phyloP scores from a whole-genome alignment of 495 filamentous ascomycete genomes.

The Pyronema domesticum region DNA sequence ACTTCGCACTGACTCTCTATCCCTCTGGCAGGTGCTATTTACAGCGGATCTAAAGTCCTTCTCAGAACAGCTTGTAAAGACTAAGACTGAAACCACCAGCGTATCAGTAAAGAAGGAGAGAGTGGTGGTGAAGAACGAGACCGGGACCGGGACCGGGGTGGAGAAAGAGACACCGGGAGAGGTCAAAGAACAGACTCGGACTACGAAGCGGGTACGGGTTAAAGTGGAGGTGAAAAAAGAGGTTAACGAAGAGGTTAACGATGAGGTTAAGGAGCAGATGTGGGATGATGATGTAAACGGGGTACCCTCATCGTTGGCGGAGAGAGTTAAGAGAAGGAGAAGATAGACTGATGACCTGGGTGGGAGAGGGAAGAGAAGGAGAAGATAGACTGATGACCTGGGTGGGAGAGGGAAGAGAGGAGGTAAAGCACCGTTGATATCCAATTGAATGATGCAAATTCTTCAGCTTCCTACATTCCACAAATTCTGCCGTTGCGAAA shows the following conservation, averaged over 20 bases:
- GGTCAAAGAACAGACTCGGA: background rate
- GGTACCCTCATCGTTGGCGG: conserved; percentile 7
- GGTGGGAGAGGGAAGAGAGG: no score
- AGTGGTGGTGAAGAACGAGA: background rate
- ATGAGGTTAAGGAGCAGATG: background rate
- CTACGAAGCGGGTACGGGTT: background rate
- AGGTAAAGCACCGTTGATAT: no score
- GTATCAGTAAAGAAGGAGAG: background rate
- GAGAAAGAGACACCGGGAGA: no score
- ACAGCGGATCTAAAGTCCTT: conserved; percentile 84
- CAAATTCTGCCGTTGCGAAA: no score
- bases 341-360: conserved; percentile 2
- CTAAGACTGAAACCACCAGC: background rate
- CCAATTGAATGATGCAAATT: no score
- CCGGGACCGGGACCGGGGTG: background rate
- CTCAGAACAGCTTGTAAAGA: conserved; percentile 40
- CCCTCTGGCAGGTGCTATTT: conserved; percentile 44
- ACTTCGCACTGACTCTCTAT: no score
- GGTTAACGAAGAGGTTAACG: background rate
- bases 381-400: no score
- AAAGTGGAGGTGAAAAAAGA: background rate
- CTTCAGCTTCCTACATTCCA: no score
- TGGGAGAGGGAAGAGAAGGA: no score
- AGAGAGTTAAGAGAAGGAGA: conserved; percentile 18
- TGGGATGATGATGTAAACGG: background rate